Conservation (phyloP, 768 basidiomycete species). For the Termitomyces sp. region DNA sequence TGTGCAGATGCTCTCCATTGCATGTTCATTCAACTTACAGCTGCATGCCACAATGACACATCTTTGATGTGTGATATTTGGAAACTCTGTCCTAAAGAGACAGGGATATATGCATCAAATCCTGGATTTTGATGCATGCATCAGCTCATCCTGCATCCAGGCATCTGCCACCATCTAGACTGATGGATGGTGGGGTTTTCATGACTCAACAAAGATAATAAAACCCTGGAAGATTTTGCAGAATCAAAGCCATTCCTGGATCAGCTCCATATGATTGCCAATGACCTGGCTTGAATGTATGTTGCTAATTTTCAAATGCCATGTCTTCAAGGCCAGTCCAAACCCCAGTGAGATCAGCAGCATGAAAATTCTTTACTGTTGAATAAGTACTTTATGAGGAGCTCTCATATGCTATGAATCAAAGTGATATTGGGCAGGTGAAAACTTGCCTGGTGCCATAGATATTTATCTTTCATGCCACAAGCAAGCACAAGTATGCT, state of each 20-base stretch:
- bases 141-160: conserved; percentile 26
- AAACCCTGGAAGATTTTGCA: conserved; percentile 24
- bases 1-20: conserved; percentile 21
- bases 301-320: conserved; percentile 11
- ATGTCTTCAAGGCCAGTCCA: not conserved
- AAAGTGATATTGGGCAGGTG: conserved; percentile 11
- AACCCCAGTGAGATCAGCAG: conserved; percentile 22
- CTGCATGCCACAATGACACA: not conserved
- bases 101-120: conserved; percentile 24
- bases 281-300: conserved; percentile 16
- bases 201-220: not conserved
- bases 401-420: conserved; percentile 21
- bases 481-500: conserved; percentile 16
- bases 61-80: not conserved
- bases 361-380: conserved; percentile 28
- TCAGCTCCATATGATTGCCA: conserved; percentile 21
- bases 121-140: conserved; percentile 34
- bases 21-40: conserved; percentile 18
- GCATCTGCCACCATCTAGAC: conserved; percentile 22
- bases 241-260: conserved; percentile 22
- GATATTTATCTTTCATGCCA: conserved; percentile 13
- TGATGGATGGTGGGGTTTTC: conserved; percentile 23
- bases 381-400: conserved; percentile 39
- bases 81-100: conserved; percentile 26
- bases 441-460: conserved; percentile 8